A percentile compares a stretch with the other conserved stretches of the same genome.
Evolutionary conservation across 2,329 filamentous ascomycete genomes (phyloP).

Genomic region (Xylaria arbuscula): DNA sequence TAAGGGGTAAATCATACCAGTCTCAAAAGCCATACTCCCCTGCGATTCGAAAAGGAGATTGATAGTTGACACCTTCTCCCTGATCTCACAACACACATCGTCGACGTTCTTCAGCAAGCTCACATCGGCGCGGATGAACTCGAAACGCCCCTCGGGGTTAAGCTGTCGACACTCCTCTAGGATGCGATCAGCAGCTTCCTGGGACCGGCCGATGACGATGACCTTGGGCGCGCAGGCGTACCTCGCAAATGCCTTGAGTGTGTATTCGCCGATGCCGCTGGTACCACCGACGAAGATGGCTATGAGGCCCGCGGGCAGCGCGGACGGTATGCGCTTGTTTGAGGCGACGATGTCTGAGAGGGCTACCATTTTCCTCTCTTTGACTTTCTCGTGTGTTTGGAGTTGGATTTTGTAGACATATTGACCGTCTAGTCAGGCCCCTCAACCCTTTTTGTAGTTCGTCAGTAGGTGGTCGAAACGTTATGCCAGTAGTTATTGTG

Average conservation of each 20-base stretch:
- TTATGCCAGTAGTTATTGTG: neutral
- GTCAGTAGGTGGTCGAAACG: neutral
- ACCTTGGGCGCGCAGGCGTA: conserved; percentile 55
- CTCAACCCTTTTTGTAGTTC: neutral
- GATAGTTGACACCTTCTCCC: conserved; percentile 60
- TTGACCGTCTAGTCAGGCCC: neutral
- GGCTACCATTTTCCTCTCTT: conserved; percentile 23
- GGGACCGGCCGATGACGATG: conserved; percentile 61
- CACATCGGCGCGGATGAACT: conserved; percentile 60
- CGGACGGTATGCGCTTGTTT: conserved; percentile 49
- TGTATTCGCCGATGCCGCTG: conserved; percentile 61
- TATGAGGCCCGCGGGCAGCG: conserved; percentile 55
- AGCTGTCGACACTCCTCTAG: conserved; percentile 55
- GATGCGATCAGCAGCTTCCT: conserved; percentile 55
- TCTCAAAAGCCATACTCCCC: conserved; percentile 30
- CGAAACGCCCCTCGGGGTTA: conserved; percentile 58
- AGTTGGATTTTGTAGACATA: neutral
- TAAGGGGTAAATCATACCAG: conserved; percentile 17
- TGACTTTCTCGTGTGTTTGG: neutral
- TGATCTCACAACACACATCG: conserved; percentile 61
- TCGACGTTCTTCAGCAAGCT: conserved; percentile 61
- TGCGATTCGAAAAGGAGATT: conserved; percentile 61
- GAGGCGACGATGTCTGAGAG: conserved; percentile 43
- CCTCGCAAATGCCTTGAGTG: conserved; percentile 58
- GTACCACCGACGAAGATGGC: conserved; percentile 64